These are phyloP conservation scores for Neurospora sp. DNA, from an alignment of 495 filamentous ascomycete species.

Conservation along the genomic window DNA sequence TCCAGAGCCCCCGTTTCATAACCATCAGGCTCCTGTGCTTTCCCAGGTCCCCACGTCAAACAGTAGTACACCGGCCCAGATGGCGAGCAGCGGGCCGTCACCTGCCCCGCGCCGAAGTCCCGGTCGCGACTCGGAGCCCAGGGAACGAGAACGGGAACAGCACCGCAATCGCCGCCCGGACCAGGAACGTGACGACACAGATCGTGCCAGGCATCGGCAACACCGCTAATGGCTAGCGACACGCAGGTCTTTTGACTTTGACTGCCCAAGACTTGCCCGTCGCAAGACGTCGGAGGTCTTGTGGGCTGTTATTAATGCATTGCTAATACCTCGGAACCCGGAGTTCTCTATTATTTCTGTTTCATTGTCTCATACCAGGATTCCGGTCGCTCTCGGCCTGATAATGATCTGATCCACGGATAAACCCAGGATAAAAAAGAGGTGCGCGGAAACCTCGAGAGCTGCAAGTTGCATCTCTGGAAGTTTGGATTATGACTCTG, in stretches of 20 bases:
- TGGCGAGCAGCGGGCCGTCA: constrained; percentile 20
- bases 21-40: constrained; percentile 10
- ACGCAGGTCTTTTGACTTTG: constrained; percentile 6
- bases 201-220: constrained; percentile 17
- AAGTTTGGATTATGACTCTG: background rate
- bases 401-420: constrained; percentile 26
- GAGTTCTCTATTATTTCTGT: constrained; percentile 9
- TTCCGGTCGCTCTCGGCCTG: constrained; percentile 17
- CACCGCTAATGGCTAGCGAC: constrained; percentile 13
- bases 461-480: constrained; percentile 38
- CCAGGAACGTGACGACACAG: constrained; percentile 19
- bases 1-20: constrained; percentile 21
- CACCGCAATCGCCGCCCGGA: constrained; percentile 13
- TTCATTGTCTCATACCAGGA: constrained; percentile 14
- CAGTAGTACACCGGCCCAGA: constrained; percentile 18
- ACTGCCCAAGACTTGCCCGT: constrained; percentile 2
- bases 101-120: constrained; percentile 28
- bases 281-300: constrained; percentile 8
- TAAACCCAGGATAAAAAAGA: constrained; percentile 26
- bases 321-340: constrained; percentile 18
- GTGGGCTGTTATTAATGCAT: constrained; percentile 10
- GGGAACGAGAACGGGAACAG: constrained; percentile 18
- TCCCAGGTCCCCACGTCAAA: constrained; percentile 11
- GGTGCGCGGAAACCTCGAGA: constrained; percentile 24
- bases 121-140: constrained; percentile 31